These are phyloP conservation scores for Ceriops decandra DNA, from an alignment of 345 rosid genomes.

Conservation along the genomic window DNA sequence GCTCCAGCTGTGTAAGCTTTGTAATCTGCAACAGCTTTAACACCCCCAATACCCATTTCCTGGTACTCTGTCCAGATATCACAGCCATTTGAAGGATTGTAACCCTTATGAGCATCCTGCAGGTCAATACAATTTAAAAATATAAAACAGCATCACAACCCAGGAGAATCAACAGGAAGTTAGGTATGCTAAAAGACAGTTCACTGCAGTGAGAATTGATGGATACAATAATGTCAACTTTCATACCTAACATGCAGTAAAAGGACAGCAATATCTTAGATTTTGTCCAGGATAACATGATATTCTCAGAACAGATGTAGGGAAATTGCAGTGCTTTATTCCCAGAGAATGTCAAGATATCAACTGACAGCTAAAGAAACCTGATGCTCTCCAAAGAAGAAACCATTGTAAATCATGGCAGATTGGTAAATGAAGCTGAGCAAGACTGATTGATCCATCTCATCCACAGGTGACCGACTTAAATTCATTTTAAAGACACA, in stretches of 20 bases:
- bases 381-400: neutral
- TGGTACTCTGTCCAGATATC: slow-evolving; percentile 68
- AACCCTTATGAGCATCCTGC: slow-evolving; percentile 49
- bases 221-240: neutral
- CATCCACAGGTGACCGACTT: no score
- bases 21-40: slow-evolving; percentile 49
- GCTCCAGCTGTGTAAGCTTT: slow-evolving; percentile 52
- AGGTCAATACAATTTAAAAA: slow-evolving; percentile 2
- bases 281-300: no score
- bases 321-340: neutral
- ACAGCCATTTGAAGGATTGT: slow-evolving; percentile 31
- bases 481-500: neutral
- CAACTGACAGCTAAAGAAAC: neutral
- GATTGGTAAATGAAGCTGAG: neutral
- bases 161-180: neutral
- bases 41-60: slow-evolving; percentile 45
- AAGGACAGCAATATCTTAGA: neutral
- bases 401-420: neutral
- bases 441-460: neutral
- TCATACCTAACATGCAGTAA: neutral
- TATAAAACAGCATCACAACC: neutral
- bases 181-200: neutral
- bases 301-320: no score
- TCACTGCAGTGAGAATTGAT: slow-evolving; percentile 3
- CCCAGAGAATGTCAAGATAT: neutral